These are phyloP conservation scores for Picea mariana DNA, from an alignment of 83 land plant species.

Conservation along the genomic window DNA sequence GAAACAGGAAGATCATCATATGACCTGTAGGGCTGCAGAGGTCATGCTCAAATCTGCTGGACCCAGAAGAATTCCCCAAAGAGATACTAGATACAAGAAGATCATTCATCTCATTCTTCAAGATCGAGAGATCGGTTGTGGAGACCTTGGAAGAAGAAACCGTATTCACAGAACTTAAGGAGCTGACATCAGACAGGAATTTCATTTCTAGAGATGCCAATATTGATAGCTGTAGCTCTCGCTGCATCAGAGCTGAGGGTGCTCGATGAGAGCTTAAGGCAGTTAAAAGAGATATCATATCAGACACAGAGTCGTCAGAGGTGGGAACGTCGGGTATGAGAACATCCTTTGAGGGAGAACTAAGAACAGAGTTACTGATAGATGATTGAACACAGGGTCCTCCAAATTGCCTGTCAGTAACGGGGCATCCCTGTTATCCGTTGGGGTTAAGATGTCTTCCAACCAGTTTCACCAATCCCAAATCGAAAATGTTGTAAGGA, in stretches of 20 bases:
- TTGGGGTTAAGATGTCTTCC: too few relatives aligned
- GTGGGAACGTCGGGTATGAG: not conserved
- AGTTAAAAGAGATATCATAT: not conserved
- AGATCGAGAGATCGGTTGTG: not conserved
- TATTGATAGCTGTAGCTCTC: too few relatives aligned
- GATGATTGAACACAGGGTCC: not conserved
- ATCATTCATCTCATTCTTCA: not conserved
- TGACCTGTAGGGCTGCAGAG: not conserved
- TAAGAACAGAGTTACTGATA: not conserved
- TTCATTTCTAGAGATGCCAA: too few relatives aligned
- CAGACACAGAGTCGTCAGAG: not conserved
- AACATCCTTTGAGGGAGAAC: not conserved
- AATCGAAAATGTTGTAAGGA: too few relatives aligned
- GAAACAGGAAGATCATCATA: not conserved
- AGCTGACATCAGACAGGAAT: too few relatives aligned
- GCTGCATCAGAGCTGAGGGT: not conserved
- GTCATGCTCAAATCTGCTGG: not conserved
- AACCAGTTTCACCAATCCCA: too few relatives aligned
- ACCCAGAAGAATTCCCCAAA: not conserved
- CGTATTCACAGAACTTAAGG: not conserved
- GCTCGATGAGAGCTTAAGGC: not conserved
- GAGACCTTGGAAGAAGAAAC: not conserved
- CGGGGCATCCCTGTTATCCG: too few relatives aligned
- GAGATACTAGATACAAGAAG: not conserved
- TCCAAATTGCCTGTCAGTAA: not conserved